phyloP scores from a whole-genome alignment of 306 rosid genomes.

The Psophocarpus tetragonolobus region DNA sequence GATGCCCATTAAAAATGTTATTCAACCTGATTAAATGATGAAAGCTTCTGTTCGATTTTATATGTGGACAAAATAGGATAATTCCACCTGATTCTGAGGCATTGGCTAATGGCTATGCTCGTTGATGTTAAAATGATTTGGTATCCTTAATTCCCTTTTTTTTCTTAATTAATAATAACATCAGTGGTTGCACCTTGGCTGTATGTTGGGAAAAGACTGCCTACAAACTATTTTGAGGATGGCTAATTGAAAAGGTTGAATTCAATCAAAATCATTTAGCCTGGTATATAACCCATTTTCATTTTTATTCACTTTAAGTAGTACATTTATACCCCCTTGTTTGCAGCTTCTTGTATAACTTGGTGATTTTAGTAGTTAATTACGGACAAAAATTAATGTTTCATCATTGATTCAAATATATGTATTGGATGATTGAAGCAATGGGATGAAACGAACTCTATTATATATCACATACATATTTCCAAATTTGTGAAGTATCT shows the following conservation, averaged over 20 bases:
- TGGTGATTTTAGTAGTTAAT: not conserved
- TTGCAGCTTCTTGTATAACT: not conserved
- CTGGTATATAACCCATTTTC: not conserved
- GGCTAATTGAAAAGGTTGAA: not conserved
- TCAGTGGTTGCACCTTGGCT: not conserved
- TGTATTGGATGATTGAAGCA: not conserved
- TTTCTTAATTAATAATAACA: slow-evolving; percentile 13
- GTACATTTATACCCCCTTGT: not conserved
- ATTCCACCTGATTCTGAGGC: slow-evolving; percentile 29
- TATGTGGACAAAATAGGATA: slow-evolving; percentile 41
- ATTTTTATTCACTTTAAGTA: not conserved
- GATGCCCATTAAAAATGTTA: slow-evolving; percentile 38
- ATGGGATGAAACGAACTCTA: not conserved
- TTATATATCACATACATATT: not conserved
- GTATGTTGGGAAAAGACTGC: not conserved
- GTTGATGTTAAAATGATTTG: not conserved
- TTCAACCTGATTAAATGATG: slow-evolving; percentile 31
- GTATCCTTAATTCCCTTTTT: not conserved
- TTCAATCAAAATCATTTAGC: slow-evolving; percentile 6
- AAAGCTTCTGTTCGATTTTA: slow-evolving; percentile 9
- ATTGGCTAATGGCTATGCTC: slow-evolving; percentile 20
- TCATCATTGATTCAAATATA: slow-evolving; percentile 13
- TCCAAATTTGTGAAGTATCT: not conserved
- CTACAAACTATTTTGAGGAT: not conserved
- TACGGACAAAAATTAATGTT: not conserved